Evolutionary conservation across 1,139 yeast genomes (phyloP).

Genomic region (Hyphopichia fennica): DNA sequence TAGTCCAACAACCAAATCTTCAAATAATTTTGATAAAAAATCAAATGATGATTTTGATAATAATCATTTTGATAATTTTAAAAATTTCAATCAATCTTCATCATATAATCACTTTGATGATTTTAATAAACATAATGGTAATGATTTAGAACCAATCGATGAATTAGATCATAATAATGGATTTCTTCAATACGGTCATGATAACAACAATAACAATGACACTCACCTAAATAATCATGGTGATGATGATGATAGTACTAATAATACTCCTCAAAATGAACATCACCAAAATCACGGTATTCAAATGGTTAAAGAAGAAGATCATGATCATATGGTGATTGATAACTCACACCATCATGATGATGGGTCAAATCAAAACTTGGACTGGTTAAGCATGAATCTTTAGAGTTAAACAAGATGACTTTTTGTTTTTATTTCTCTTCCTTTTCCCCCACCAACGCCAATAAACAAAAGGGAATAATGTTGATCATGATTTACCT

Average conservation of each 20-base stretch:
- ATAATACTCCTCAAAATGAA: conserved; percentile 5
- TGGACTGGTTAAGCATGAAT: conserved; percentile 44
- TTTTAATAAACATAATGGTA: neutral
- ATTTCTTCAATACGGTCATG: neutral
- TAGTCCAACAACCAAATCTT: no score
- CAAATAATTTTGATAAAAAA: no score
- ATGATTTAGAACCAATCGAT: conserved; percentile 11
- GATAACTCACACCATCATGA: neutral
- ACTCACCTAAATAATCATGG: no score
- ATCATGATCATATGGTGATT: neutral
- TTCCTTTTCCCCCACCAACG: no score
- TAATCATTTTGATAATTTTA: no score
- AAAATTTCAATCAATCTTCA: neutral
- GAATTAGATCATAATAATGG: conserved; percentile 13
- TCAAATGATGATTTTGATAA: no score
- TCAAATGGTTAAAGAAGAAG: neutral
- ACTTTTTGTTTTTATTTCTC: no score
- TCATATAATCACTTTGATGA: neutral
- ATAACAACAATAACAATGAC: no score
- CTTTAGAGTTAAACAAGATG: conserved; percentile 17
- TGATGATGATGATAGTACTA: neutral
- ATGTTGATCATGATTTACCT: no score
- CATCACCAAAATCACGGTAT: conserved; percentile 1
- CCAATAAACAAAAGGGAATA: no score
- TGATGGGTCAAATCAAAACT: conserved; percentile 16